Evolutionary conservation across 257 asterid species (phyloP).

Genomic region (Anisodus acutangulus): DNA sequence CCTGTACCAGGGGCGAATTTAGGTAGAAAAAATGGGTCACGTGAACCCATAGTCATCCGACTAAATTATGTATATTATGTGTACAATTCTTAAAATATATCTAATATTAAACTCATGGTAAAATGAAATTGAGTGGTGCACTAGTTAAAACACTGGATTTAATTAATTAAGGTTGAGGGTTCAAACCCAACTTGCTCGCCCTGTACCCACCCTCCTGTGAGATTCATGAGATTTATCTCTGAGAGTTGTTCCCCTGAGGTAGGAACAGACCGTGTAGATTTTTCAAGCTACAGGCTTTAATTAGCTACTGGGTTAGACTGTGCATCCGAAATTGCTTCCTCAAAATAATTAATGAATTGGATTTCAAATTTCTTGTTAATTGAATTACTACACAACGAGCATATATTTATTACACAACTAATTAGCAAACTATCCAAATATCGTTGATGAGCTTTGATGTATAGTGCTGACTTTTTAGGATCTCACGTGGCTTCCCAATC

Average conservation of each 20-base stretch:
- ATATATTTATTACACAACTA: not conserved
- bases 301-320: not conserved
- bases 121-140: too few relatives aligned
- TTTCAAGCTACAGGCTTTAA: not conserved
- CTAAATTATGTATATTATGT: too few relatives aligned
- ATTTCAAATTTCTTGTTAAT: too few relatives aligned
- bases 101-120: too few relatives aligned
- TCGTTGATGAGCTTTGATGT: not conserved
- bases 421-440: not conserved
- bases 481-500: slow-evolving; percentile 66
- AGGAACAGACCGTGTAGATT: not conserved
- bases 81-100: too few relatives aligned
- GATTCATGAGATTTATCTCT: not conserved
- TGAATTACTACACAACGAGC: not conserved
- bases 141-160: too few relatives aligned
- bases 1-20: too few relatives aligned
- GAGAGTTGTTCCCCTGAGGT: not conserved
- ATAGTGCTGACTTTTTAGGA: not conserved
- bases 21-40: too few relatives aligned
- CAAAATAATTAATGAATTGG: not conserved
- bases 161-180: too few relatives aligned
- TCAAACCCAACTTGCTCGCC: accelerated
- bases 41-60: too few relatives aligned
- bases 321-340: too few relatives aligned
- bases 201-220: not conserved